phyloP scores from a whole-genome alignment of 176 grass and related monocot species.

The Calamus simplicifolius region DNA sequence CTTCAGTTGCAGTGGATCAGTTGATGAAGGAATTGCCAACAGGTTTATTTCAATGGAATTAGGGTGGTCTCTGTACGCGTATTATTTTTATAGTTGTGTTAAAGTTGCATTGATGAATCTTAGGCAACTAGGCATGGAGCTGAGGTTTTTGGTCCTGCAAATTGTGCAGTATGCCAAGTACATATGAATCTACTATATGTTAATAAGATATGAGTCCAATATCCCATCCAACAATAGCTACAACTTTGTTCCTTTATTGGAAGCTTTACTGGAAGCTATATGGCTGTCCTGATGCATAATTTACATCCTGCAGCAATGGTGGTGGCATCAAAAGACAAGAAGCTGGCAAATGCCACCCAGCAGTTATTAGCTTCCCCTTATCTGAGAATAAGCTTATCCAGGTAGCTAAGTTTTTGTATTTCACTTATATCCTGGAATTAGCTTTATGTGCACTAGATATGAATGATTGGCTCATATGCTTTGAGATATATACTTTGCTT shows the following conservation, averaged over 20 bases:
- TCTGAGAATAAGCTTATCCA: slow-evolving; percentile 83
- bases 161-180: no score
- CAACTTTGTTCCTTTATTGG: neutral
- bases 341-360: slow-evolving; percentile 59
- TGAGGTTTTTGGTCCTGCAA: no score
- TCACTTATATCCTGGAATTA: neutral
- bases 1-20: slow-evolving; percentile 88
- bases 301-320: slow-evolving; percentile 66
- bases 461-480: neutral
- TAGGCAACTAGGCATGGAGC: no score
- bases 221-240: no score
- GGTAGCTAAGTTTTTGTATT: slow-evolving; percentile 32
- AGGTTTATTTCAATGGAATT: slow-evolving; percentile 33
- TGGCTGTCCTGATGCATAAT: slow-evolving; percentile 12
- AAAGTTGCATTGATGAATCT: no score
- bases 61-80: no score
- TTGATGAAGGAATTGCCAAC: slow-evolving; percentile 87
- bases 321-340: slow-evolving; percentile 90
- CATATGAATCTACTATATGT: no score
- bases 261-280: slow-evolving; percentile 4
- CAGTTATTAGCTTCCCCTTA: slow-evolving; percentile 79
- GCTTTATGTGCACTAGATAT: neutral
- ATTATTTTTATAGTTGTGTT: neutral
- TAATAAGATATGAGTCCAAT: no score
- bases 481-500: no score